These are phyloP conservation scores for Pseudoperonospora humuli DNA, from an alignment of 352 stramenopile species.

Conservation along the genomic window DNA sequence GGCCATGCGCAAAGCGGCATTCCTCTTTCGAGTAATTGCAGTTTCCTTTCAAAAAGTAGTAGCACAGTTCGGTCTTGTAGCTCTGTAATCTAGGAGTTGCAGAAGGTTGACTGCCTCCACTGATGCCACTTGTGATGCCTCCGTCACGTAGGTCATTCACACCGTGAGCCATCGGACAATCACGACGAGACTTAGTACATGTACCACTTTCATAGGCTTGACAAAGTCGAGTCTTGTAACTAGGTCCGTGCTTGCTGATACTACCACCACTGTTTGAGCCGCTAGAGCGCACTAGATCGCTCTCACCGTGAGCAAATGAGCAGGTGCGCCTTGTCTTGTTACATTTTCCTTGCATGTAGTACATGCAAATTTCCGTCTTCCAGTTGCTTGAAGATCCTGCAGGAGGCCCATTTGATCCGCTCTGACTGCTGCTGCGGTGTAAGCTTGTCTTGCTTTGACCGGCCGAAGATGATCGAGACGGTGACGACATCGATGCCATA, in stretches of 20 bases:
- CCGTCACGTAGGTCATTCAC: conserved; percentile 65
- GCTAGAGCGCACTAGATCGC: conserved; percentile 49
- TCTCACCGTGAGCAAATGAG: conserved; percentile 81
- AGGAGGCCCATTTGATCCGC: conserved; percentile 15
- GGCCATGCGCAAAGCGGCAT: conserved; percentile 80
- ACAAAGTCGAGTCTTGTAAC: conserved; percentile 76
- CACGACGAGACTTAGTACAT: conserved; percentile 65
- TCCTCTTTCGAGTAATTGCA: conserved; percentile 87
- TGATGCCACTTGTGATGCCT: conserved; percentile 10
- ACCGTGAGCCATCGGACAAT: conserved; percentile 71
- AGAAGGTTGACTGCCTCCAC: conserved; percentile 22
- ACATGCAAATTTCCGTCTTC: conserved; percentile 88
- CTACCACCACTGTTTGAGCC: conserved; percentile 4
- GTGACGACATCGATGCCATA: conserved; percentile 15
- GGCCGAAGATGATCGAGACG: conserved; percentile 18
- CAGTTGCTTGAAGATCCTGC: conserved; percentile 50
- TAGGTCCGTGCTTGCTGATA: conserved; percentile 26
- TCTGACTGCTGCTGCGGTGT: conserved; percentile 27
- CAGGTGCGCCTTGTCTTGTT: conserved; percentile 85
- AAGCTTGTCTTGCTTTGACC: conserved; percentile 23
- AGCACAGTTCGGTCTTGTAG: conserved; percentile 87
- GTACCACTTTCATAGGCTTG: conserved; percentile 65
- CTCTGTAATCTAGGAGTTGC: conserved; percentile 68
- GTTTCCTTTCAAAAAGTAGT: conserved; percentile 83
- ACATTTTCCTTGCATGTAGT: conserved; percentile 85